phyloP scores from a whole-genome alignment of 192 early-diverging fungal species.

The Umbelopsis isabellina region DNA sequence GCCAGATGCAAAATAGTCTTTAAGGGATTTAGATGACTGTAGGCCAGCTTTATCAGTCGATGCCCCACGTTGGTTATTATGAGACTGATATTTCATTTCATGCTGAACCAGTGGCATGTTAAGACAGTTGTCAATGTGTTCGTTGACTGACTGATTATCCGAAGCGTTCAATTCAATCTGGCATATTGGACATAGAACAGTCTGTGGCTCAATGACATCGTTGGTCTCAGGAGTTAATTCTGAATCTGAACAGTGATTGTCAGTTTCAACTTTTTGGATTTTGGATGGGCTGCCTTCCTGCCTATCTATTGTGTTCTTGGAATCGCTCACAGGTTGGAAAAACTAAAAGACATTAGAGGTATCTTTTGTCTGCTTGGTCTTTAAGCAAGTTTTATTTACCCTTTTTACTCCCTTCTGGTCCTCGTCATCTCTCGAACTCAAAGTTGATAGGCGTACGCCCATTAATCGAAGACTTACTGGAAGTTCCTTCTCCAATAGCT shows the following conservation, averaged over 20 bases:
- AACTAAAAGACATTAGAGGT: neutral
- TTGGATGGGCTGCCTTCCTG: neutral
- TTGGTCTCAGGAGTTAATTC: too few relatives aligned
- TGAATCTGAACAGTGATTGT: too few relatives aligned
- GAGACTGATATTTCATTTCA: neutral
- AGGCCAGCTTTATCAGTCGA: neutral
- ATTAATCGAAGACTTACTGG: slow-evolving; percentile 55
- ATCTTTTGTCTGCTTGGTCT: neutral
- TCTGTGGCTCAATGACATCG: neutral
- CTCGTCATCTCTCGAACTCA: slow-evolving; percentile 25
- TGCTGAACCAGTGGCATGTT: slow-evolving; percentile 7
- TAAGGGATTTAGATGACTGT: neutral
- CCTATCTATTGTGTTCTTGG: neutral
- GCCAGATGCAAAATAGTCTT: slow-evolving; percentile 1
- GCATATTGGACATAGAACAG: slow-evolving; percentile 6
- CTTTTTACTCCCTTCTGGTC: slow-evolving; percentile 32
- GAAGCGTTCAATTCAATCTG: neutral
- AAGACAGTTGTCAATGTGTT: slow-evolving; percentile 8
- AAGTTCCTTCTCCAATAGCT: slow-evolving; percentile 49
- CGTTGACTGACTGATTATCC: neutral
- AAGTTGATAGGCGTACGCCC: slow-evolving; percentile 44
- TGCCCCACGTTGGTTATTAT: neutral
- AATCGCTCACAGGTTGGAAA: neutral
- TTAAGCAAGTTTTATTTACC: slow-evolving; percentile 1
- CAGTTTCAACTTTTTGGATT: too few relatives aligned